Evolutionary conservation across 768 basidiomycete genomes (phyloP), one percentile per base, ranked within the genome.

Genomic region (Ramaria sp.): DNA sequence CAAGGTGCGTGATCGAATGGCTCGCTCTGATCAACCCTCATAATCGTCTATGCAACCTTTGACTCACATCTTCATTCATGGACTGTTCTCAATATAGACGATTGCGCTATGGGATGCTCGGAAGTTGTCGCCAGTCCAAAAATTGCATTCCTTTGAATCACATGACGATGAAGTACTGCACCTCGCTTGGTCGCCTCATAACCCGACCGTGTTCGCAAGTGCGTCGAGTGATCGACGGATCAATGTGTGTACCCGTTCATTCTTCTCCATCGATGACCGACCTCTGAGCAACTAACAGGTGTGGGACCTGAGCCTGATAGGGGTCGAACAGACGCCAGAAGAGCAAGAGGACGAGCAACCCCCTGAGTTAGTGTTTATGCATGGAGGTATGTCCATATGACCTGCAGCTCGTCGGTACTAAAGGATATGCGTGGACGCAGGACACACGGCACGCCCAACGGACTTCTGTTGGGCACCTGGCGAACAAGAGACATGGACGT

Each of bases 401-500:
- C 24, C 54, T 51, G 9, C 48, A 2, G 33, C 2, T 49, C 11
- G 4, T 10, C 3, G 33, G 17, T 30, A 31, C 19, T 15, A 38
- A 19, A 24, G 17, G 4, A 1, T 1, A 53, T 43, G 13, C 15
- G 11, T 4, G 9, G 13, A 22, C 47, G n/a, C 56, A 90, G 88
- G 90, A 20, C 90, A 92, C 64, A 92, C 90, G 3, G 80, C 91
- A 30, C 82, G 90, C 34, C 92, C 92, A 1, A 88, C 90, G 0
- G 96, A 99, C 70, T 85, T 98, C 68, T 88, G 86, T 65, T 98
- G 96, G 96, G 91, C 88, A n/a, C 88, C 90, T 3, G 85, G 82
- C 13, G 74, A 78, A 62, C 74, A 73, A 19, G 91, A 94, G 65
- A 83, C 83, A 61, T 95, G 91, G 91, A 91, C 87, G 7, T 77